These are phyloP conservation scores for Aureobasidium sp. DNA, from an alignment of 2,329 filamentous ascomycete genomes.

Conservation along the genomic window DNA sequence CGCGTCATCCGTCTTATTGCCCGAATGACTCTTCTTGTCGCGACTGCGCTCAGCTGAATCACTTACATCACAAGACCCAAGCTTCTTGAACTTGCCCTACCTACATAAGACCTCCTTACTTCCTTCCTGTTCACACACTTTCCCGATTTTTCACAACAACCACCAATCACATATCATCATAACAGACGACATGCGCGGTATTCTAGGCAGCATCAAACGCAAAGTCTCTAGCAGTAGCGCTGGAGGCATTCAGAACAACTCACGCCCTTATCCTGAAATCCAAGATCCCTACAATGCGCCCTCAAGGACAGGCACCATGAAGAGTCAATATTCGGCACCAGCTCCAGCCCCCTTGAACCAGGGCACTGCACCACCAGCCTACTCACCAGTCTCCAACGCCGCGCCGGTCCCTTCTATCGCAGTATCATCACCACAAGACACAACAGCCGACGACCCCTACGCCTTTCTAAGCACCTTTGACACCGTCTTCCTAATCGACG, in stretches of 20 bases:
- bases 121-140: not conserved
- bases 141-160: not conserved
- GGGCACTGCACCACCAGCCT: slow-evolving; percentile 35
- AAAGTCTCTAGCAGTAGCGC: slow-evolving; percentile 14
- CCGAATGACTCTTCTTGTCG: slow-evolving; percentile 4
- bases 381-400: slow-evolving; percentile 49
- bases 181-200: slow-evolving; percentile 8
- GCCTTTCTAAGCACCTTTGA: slow-evolving; percentile 84
- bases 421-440: slow-evolving; percentile 22
- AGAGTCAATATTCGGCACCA: not conserved
- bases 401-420: slow-evolving; percentile 33
- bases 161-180: slow-evolving; percentile 8
- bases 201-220: slow-evolving; percentile 18
- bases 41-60: not conserved
- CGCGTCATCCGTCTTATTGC: slow-evolving; percentile 14
- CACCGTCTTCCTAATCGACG: slow-evolving; percentile 91
- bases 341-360: not conserved
- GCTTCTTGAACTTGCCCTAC: not conserved
- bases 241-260: not conserved
- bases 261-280: slow-evolving; percentile 5
- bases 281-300: slow-evolving; percentile 13
- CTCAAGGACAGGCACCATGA: slow-evolving; percentile 5
- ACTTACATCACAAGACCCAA: slow-evolving; percentile 10
- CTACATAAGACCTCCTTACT: not conserved
- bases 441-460: slow-evolving; percentile 69